Evolutionary conservation across 352 stramenopile species (phyloP).

Genomic region (Peronosclerospora sorghi): DNA sequence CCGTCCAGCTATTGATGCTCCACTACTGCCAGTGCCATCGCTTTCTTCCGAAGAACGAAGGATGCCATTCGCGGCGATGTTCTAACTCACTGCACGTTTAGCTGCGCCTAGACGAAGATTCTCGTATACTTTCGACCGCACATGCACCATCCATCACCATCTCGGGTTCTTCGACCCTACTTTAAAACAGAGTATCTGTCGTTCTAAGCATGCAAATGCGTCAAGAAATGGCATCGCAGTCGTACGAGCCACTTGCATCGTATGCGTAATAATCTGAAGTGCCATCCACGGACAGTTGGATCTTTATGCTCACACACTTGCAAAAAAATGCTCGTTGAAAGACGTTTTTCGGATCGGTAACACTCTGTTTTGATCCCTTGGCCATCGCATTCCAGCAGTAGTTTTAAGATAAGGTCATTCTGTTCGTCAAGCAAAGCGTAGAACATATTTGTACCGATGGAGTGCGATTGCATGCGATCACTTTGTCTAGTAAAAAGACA

Average conservation of each 20-base stretch:
- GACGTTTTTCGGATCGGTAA: constrained; percentile 57
- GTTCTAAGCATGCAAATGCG: constrained; percentile 39
- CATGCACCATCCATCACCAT: constrained; percentile 74
- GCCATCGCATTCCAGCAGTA: constrained; percentile 68
- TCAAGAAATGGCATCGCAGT: constrained; percentile 66
- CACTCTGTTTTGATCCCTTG: constrained; percentile 31
- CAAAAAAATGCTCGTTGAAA: constrained; percentile 51
- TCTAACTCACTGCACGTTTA: constrained; percentile 42
- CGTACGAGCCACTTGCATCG: constrained; percentile 42
- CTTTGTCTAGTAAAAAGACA: constrained; percentile 64
- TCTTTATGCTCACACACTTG: constrained; percentile 70
- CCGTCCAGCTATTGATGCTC: constrained; percentile 16
- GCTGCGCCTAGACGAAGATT: constrained; percentile 34
- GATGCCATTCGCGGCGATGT: constrained; percentile 60
- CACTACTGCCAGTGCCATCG: constrained; percentile 26
- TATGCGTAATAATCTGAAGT: constrained; percentile 58
- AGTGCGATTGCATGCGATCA: constrained; percentile 58
- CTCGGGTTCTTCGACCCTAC: constrained; percentile 63
- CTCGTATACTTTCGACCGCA: constrained; percentile 36
- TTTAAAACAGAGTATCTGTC: constrained; percentile 77
- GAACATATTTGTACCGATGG: constrained; percentile 40
- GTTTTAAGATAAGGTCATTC: constrained; percentile 60
- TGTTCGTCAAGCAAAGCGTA: constrained; percentile 53
- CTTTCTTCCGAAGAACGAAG: constrained; percentile 55
- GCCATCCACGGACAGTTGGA: constrained; percentile 48